Conservation (phyloP, 805 yeast genomes). For the Yarrowia porcina region DNA sequence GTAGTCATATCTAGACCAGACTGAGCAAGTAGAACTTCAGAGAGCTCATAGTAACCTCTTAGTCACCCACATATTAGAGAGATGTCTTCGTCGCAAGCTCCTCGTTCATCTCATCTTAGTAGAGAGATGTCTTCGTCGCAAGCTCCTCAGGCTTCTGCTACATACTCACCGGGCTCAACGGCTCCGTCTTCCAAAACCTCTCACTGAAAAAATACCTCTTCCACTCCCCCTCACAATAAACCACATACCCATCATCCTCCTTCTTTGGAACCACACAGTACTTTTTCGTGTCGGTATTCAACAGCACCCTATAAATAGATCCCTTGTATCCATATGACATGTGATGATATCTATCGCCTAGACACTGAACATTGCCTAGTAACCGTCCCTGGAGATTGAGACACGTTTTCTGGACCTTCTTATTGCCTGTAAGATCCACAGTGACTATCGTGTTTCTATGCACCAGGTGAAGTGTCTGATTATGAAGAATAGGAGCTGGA, state of each 20-base stretch:
- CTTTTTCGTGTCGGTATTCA: background rate
- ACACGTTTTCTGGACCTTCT: background rate
- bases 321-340: slow-evolving; percentile 13
- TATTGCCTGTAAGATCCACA: background rate
- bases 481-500: background rate
- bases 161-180: background rate
- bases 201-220: background rate
- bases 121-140: background rate
- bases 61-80: background rate
- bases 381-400: background rate
- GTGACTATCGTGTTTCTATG: background rate
- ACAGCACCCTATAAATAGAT: background rate
- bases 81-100: background rate
- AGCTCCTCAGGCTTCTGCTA: background rate
- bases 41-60: background rate
- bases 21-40: too few relatives aligned
- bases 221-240: background rate
- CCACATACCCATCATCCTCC: background rate
- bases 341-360: slow-evolving; percentile 2
- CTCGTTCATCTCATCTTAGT: background rate
- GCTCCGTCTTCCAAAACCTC: background rate
- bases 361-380: slow-evolving; percentile 11
- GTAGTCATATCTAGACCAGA: too few relatives aligned
- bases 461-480: slow-evolving; percentile 1
- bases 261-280: background rate